These are phyloP conservation scores for Ulmus americana DNA, from an alignment of 331 rosid species.

Conservation along the genomic window DNA sequence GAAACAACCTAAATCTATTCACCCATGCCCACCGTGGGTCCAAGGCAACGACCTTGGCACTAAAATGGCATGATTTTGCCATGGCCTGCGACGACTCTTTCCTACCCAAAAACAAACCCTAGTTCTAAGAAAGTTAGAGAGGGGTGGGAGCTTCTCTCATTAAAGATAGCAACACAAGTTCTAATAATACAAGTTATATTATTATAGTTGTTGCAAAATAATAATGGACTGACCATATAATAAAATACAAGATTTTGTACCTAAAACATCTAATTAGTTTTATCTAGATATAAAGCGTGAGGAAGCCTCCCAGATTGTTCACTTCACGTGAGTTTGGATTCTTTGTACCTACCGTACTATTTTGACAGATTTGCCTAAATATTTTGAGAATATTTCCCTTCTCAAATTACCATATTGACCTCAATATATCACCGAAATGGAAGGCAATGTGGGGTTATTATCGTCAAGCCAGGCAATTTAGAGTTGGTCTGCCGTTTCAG, in stretches of 20 bases:
- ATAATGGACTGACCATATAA: conserved; percentile 13
- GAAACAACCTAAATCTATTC: too few species aligned
- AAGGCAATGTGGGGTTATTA: neutral
- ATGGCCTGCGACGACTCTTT: too few species aligned
- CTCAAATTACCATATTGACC: conserved; percentile 13
- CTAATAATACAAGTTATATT: neutral
- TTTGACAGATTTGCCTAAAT: neutral
- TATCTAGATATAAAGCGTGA: conserved; percentile 7
- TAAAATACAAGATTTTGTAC: neutral
- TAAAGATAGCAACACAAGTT: neutral
- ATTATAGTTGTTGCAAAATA: neutral
- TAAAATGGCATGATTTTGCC: too few species aligned
- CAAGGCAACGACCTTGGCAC: too few species aligned
- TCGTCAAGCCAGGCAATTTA: neutral
- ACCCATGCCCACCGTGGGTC: too few species aligned
- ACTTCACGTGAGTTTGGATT: conserved; percentile 18
- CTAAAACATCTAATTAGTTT: neutral
- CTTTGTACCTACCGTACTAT: conserved; percentile 15
- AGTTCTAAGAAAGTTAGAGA: too few species aligned
- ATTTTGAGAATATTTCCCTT: too few species aligned
- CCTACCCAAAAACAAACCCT: too few species aligned
- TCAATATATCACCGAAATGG: neutral
- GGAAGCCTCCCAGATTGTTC: conserved; percentile 23
- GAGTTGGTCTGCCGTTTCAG: conserved; percentile 30
- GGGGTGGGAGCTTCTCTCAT: too few species aligned